Conservation (phyloP, 139 green algal genomes). For the Chlamydomonas sp. region DNA sequence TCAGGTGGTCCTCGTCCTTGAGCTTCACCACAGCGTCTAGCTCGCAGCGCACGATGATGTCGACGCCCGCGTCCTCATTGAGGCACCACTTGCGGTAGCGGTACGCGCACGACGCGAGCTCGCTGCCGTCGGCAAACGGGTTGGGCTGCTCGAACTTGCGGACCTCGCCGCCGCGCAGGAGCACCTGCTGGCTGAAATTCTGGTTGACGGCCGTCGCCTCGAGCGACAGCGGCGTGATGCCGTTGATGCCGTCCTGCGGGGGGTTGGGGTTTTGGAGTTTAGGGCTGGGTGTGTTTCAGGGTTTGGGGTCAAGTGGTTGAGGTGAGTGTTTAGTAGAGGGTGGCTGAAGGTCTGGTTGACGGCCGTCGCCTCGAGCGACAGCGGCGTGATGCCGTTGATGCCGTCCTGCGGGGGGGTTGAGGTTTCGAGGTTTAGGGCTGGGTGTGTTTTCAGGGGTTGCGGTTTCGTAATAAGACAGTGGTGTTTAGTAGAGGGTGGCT, state of each 20-base stretch:
- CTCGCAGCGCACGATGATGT: conserved; percentile 85
- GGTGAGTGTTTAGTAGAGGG: conserved; percentile 52
- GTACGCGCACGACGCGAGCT: conserved; percentile 56
- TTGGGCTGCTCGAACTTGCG: conserved; percentile 57
- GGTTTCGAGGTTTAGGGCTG: too few species aligned
- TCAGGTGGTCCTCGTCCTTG: conserved; percentile 61
- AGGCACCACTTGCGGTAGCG: conserved; percentile 82
- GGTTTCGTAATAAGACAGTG: conserved; percentile 18
- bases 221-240: conserved; percentile 69
- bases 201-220: conserved; percentile 92
- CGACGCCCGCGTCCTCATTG: conserved; percentile 33
- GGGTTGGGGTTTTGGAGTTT: conserved; percentile 35
- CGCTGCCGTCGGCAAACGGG: conserved; percentile 61
- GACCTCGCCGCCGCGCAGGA: conserved; percentile 39
- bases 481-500: conserved; percentile 72
- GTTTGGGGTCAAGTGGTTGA: conserved; percentile 20
- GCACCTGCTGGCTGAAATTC: conserved; percentile 83
- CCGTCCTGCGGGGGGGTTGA: conserved; percentile 69
- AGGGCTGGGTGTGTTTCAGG: too few species aligned
- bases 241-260: conserved; percentile 92
- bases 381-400: conserved; percentile 85
- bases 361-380: conserved; percentile 82
- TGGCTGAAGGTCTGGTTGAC: conserved; percentile 91
- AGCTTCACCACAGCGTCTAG: conserved; percentile 63
- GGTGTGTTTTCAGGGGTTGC: neutral